Evolutionary conservation across 192 early-diverging fungal genomes (phyloP).

Genomic region (Pilaira anomala): DNA sequence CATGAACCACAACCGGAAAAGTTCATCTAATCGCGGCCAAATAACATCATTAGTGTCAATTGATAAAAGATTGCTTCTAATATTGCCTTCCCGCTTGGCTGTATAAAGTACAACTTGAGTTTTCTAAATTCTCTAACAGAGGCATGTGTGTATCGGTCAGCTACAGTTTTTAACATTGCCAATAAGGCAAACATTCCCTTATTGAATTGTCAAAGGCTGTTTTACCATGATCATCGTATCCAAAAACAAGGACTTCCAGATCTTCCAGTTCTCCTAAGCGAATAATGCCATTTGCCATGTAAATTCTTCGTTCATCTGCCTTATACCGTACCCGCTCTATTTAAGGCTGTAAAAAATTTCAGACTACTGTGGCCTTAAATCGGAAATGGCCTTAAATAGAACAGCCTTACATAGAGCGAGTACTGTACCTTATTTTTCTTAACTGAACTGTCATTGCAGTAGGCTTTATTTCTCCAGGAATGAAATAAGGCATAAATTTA

Average conservation of each 20-base stretch:
- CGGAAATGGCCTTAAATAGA: too few relatives aligned
- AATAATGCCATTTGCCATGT: not conserved
- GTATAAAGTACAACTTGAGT: too few relatives aligned
- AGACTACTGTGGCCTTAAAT: too few relatives aligned
- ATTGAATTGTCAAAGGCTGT: too few relatives aligned
- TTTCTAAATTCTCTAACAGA: too few relatives aligned
- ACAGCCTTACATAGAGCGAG: too few relatives aligned
- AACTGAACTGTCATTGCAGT: constrained; percentile 5
- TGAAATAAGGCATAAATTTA: constrained; percentile 8
- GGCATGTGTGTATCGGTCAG: too few relatives aligned
- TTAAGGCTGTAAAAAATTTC: too few relatives aligned
- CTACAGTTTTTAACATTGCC: too few relatives aligned
- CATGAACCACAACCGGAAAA: not conserved
- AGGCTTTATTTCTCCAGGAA: constrained; percentile 15
- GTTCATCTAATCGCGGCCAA: not conserved
- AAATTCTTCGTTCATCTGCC: not conserved
- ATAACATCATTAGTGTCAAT: not conserved
- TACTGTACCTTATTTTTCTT: not conserved
- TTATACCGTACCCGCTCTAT: too few relatives aligned
- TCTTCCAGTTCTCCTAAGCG: not conserved
- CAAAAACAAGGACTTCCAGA: constrained; percentile 16
- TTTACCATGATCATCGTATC: not conserved
- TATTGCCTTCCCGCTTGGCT: not conserved
- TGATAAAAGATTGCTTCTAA: constrained; percentile 1
- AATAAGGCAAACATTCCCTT: too few relatives aligned